These are phyloP conservation scores for Vitis rotundifolia DNA, from an alignment of 164 flowering plant genomes.

Conservation along the genomic window DNA sequence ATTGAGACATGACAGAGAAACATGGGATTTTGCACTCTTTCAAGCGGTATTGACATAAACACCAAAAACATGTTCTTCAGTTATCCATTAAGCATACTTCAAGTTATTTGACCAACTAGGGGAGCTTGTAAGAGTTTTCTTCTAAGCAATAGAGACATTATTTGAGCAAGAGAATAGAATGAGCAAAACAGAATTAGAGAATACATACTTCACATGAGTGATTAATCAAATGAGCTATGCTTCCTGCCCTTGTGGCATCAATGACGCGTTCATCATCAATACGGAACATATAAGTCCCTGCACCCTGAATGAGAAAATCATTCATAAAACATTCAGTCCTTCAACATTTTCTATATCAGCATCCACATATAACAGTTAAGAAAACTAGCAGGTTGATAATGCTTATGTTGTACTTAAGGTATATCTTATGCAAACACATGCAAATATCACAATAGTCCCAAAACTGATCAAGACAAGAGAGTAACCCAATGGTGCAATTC, in stretches of 20 bases:
- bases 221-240: slow-evolving; percentile 96
- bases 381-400: no score
- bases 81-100: background rate
- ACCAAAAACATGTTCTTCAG: background rate
- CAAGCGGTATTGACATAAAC: background rate
- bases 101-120: background rate
- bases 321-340: background rate
- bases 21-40: background rate
- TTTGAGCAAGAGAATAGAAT: background rate
- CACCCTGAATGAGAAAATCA: slow-evolving; percentile 67
- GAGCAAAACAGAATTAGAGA: background rate
- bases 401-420: no score
- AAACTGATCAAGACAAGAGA: no score
- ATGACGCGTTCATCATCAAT: slow-evolving; percentile 94
- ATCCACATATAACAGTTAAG: background rate
- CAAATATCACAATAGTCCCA: background rate
- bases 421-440: no score
- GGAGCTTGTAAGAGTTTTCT: background rate
- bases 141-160: background rate
- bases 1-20: background rate
- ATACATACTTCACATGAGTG: slow-evolving; percentile 91
- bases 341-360: background rate
- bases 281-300: slow-evolving; percentile 97
- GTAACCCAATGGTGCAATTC: no score
- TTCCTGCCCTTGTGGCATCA: slow-evolving; percentile 98